Evolutionary conservation across 805 yeast species (phyloP).

Genomic region (Kodamaea kakaduensis): DNA sequence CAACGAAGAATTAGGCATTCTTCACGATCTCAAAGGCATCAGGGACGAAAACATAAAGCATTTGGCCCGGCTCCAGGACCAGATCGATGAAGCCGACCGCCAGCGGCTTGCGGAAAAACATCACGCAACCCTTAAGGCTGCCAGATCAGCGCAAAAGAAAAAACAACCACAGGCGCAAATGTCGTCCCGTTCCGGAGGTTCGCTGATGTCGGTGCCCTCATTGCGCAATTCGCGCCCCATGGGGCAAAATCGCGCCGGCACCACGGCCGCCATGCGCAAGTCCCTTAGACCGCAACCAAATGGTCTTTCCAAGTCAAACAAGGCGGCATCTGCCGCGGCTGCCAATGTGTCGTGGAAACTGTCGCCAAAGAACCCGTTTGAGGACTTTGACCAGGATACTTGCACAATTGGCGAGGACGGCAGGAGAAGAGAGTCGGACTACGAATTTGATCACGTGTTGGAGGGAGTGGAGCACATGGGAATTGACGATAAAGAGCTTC

Average conservation of each 20-base stretch:
- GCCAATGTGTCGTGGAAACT: constrained; percentile 31
- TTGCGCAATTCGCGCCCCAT: constrained; percentile 12
- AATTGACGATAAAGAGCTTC: too few relatives aligned
- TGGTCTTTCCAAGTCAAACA: constrained; percentile 12
- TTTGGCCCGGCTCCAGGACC: constrained; percentile 36
- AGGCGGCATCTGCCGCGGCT: constrained; percentile 24
- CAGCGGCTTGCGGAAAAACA: constrained; percentile 15
- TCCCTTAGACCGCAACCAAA: constrained; percentile 8
- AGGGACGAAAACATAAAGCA: constrained; percentile 43
- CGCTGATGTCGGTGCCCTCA: constrained; percentile 18
- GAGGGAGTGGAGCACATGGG: too few relatives aligned
- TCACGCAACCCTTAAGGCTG: constrained; percentile 13
- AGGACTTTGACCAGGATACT: constrained; percentile 38
- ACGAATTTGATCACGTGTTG: too few relatives aligned
- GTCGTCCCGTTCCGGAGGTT: constrained; percentile 3
- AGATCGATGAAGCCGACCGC: constrained; percentile 35
- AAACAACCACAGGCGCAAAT: background rate
- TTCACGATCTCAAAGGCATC: constrained; percentile 32
- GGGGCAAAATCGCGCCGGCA: constrained; percentile 2
- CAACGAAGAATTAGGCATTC: constrained; percentile 22
- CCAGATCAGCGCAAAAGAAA: constrained; percentile 5
- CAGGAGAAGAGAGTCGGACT: too few relatives aligned
- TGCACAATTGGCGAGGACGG: background rate
- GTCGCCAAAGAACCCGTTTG: constrained; percentile 22
- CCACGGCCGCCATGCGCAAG: constrained; percentile 11